Percentiles rank a stretch among this genome's conserved stretches.
phyloP scores from a whole-genome alignment of 1,284 basidiomycete species.

The Psilocybe mexicana region DNA sequence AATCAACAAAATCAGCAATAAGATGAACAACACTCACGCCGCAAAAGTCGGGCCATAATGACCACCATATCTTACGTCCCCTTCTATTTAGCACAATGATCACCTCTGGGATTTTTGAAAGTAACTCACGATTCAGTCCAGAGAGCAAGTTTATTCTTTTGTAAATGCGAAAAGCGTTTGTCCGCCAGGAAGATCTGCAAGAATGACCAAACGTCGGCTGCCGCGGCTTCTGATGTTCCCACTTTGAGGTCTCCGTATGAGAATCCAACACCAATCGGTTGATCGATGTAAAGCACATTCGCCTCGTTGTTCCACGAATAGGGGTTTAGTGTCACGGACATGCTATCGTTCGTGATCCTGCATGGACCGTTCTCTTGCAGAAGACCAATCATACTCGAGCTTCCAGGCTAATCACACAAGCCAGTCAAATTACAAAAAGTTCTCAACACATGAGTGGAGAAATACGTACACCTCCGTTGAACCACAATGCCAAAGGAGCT shows the following conservation, averaged over 20 bases:
- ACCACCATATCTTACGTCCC: constrained; percentile 14
- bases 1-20: background rate
- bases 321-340: constrained; percentile 52
- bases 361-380: constrained; percentile 70
- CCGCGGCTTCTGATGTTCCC: constrained; percentile 52
- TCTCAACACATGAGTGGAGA: no score
- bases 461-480: constrained; percentile 59
- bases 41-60: constrained; percentile 68
- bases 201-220: constrained; percentile 60
- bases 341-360: constrained; percentile 58
- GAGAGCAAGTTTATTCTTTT: constrained; percentile 51
- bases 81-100: no score
- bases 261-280: constrained; percentile 64
- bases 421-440: background rate
- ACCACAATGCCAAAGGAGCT: constrained; percentile 63
- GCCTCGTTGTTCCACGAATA: constrained; percentile 66
- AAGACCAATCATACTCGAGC: constrained; percentile 67
- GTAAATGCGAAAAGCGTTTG: constrained; percentile 53
- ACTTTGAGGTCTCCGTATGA: constrained; percentile 53
- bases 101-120: background rate
- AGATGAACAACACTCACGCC: constrained; percentile 36
- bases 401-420: constrained; percentile 47
- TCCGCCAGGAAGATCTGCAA: constrained; percentile 67
- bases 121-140: constrained; percentile 58
- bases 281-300: constrained; percentile 44